These are phyloP conservation scores for Colletotrichum sp. DNA, from an alignment of 2,329 filamentous ascomycete species.

Conservation along the genomic window DNA sequence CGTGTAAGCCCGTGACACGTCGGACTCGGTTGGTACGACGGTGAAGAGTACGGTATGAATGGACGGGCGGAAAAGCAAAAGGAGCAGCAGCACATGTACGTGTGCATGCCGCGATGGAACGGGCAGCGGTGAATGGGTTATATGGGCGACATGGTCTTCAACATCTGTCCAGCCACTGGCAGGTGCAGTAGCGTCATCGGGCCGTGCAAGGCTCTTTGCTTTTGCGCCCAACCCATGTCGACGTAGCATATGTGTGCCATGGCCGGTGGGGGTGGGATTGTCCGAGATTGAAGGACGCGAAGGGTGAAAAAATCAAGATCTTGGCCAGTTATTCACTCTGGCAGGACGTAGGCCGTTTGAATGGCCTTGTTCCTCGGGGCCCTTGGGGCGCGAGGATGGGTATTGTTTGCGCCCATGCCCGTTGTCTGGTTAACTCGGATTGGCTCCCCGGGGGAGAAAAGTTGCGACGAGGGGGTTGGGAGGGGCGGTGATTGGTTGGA, in stretches of 20 bases:
- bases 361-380: not conserved
- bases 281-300: not conserved
- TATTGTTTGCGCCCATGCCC: not conserved
- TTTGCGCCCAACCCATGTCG: not conserved
- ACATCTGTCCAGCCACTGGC: conserved; percentile 17
- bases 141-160: conserved; percentile 9
- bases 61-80: not conserved
- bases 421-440: conserved; percentile 16
- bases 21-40: not conserved
- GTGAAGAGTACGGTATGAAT: not conserved
- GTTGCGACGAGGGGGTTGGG: conserved; percentile 9
- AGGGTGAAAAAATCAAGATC: not conserved
- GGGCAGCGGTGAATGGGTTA: conserved; percentile 10
- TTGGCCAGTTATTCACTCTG: not conserved
- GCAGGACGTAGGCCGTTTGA: not conserved
- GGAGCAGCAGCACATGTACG: not conserved
- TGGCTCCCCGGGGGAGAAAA: not conserved
- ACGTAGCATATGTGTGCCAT: not conserved
- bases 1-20: conserved; percentile 17
- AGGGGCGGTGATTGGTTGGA: conserved; percentile 3
- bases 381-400: not conserved
- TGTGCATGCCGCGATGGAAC: not conserved
- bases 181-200: conserved; percentile 22
- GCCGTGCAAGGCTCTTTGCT: conserved; percentile 3
- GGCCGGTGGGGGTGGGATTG: not conserved